Percentiles rank a stretch among this genome's conserved stretches.
Conservation (phyloP, 1,284 basidiomycete species). For the Tilletia setariae region DNA sequence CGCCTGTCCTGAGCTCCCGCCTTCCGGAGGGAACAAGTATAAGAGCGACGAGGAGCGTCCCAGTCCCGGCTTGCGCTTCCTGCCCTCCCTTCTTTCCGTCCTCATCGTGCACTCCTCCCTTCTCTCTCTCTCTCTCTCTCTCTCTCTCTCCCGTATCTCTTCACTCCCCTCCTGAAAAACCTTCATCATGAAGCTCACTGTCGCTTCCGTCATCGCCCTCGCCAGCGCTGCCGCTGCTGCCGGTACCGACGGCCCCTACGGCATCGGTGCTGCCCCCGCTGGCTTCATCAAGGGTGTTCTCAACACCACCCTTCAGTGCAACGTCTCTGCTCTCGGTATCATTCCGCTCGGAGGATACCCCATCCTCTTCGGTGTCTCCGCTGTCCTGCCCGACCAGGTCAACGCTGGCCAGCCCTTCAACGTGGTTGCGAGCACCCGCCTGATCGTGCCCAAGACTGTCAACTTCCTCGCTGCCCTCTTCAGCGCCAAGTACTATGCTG, state of each 20-base stretch:
- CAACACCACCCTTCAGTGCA: constrained; percentile 7
- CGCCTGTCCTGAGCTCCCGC: too few relatives aligned
- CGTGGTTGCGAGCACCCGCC: not conserved
- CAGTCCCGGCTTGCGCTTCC: too few relatives aligned
- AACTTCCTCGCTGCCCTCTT: not conserved
- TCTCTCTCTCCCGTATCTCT: too few relatives aligned
- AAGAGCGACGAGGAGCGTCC: too few relatives aligned
- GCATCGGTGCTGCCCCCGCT: constrained; percentile 2
- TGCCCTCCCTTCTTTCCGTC: too few relatives aligned
- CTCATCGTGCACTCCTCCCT: too few relatives aligned
- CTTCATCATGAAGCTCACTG: not conserved
- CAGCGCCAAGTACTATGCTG: not conserved
- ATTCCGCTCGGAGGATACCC: not conserved
- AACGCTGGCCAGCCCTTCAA: constrained; percentile 9
- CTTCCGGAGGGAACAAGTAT: too few relatives aligned
- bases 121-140: too few relatives aligned
- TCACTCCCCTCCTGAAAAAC: too few relatives aligned
- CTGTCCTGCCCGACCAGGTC: constrained; percentile 1
- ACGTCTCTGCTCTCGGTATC: not conserved
- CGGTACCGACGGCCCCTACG: not conserved
- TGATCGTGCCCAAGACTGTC: not conserved
- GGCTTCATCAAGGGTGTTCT: constrained; percentile 4
- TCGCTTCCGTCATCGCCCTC: constrained; percentile 7
- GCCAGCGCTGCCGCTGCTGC: not conserved
- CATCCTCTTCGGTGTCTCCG: constrained; percentile 1